Evolutionary conservation across 2,329 filamentous ascomycete genomes (phyloP), one percentile per base, ranked within the genome.

Genomic region (Pleoardoris graminearum): DNA sequence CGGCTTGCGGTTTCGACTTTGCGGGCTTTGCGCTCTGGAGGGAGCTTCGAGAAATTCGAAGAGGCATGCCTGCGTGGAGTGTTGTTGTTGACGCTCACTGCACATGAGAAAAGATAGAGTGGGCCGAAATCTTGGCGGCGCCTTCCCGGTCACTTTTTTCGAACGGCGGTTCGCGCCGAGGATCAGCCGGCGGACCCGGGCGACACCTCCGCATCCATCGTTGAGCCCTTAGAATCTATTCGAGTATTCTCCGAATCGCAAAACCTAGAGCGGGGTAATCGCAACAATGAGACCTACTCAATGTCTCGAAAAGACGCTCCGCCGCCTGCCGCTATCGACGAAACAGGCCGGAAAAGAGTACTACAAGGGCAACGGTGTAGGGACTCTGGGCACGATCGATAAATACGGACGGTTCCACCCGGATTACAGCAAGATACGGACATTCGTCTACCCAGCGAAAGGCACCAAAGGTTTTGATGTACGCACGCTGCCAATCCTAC

Each of bases 311-410:
- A 80, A 85, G 71, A 82, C 84, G 52, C 83, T 91, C 67, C 84
- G 86, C 75, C 91, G 93, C 69, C 80, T 92, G 53, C 82, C 83
- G 48, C 84, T 99, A 68, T 97, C 90, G 11, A 96, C 93, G 62
- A 99, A 99, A 78, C 87, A 94, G 76, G 87, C 93, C 72, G 89
- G 88, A 73, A 90, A 91, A 71, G 93, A 92, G 63, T 99, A 87
- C 84, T 99, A 99, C 85, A 97, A 97, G 82, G 94, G 94, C 71
- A 97, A 89, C 66, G 83, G 92, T 41, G 88, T 91, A 0, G 94
- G 94, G 1, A 85, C 89, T 36, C 91, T 95, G 85, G 94, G 94
- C 73, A 77, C 80, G 12, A 90, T 95, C 77, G 92, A 89, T 49
- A 89, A 89, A 72, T 84, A 85, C 71, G 94, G 93, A 74, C 87